A percentile compares a stretch with the other conserved stretches of the same genome.
These are phyloP conservation scores for Canna indica DNA, from an alignment of 176 grass and related monocot species.

Conservation along the genomic window DNA sequence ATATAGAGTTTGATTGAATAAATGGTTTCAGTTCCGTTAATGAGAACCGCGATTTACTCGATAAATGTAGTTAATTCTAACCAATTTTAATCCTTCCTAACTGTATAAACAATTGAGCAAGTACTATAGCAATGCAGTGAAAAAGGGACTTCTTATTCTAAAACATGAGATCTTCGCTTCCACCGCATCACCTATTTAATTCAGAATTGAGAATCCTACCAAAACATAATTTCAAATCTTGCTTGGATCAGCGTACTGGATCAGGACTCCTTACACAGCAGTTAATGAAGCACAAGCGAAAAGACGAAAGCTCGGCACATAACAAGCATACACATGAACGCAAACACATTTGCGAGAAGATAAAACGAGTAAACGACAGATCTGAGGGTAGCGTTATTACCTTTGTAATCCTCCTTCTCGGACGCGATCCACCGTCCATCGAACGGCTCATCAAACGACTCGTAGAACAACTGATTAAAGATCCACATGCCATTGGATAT, in stretches of 20 bases:
- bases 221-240: no score
- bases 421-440: conserved; percentile 67
- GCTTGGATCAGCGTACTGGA: background rate
- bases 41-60: background rate
- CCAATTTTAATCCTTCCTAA: no score
- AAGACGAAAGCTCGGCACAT: background rate
- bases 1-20: no score
- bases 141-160: background rate
- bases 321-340: background rate
- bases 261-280: background rate
- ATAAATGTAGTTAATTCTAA: no score
- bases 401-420: conserved; percentile 66
- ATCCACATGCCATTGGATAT: background rate
- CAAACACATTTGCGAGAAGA: background rate
- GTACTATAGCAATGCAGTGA: background rate
- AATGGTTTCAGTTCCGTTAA: background rate
- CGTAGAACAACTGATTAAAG: conserved; percentile 66
- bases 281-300: background rate
- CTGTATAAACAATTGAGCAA: background rate
- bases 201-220: no score
- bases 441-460: conserved; percentile 78
- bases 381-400: conserved; percentile 25
- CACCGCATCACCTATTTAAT: background rate
- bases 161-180: background rate
- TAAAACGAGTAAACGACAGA: background rate